Evolutionary conservation across 1,139 yeast species (phyloP), one percentile per base, ranked within the genome.

Genomic region (Geotrichum candidum): DNA sequence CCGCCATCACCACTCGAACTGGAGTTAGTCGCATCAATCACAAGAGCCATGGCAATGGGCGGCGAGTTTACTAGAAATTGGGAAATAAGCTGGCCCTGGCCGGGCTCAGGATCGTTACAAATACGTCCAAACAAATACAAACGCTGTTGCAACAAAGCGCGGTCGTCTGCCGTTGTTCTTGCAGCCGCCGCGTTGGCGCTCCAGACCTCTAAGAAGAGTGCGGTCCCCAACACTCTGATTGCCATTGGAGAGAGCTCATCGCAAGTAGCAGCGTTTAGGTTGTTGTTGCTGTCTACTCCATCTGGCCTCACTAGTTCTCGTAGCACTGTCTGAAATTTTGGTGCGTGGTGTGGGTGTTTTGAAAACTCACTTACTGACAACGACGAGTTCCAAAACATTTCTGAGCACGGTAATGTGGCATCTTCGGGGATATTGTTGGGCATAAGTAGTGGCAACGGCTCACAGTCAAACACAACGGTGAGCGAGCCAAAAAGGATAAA

Each of bases 341-440:
- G 45, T n/a, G 45, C 45, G 45, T 10, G 13, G 15, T 35, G 10
- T n/a, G 45, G 45, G 15, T 52, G 38, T 27, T n/a, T 27, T 10
- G 35, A 31, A 27, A 41, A 41, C 27, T 58, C 61, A 7, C 45
- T 48, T 15, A 54, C 60, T 10, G 58, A 25, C 11, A 64, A 53
- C 2, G 54, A 53, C 2, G 72, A 57, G 59, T 68, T 70, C 76
- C 76, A 73, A 25, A 72, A 63, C 13, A 65, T 61, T 61, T 75
- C 77, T 1, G 73, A 68, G 65, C 77, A 73, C 3, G 77, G 78
- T 45, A 75, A 64, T 29, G 51, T 54, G 22, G 52, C 46, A 18
- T 54, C 33, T 29, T 58, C 58, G 2, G 54, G 56, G 29, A 53
- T 27, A n/a, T 15, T 13, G 46, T 31, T 45, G 11, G 48, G 45